Evolutionary conservation across 2,329 filamentous ascomycete genomes (phyloP), one percentile per base, ranked within the genome.

Genomic region (Scedosporium minutisporum): DNA sequence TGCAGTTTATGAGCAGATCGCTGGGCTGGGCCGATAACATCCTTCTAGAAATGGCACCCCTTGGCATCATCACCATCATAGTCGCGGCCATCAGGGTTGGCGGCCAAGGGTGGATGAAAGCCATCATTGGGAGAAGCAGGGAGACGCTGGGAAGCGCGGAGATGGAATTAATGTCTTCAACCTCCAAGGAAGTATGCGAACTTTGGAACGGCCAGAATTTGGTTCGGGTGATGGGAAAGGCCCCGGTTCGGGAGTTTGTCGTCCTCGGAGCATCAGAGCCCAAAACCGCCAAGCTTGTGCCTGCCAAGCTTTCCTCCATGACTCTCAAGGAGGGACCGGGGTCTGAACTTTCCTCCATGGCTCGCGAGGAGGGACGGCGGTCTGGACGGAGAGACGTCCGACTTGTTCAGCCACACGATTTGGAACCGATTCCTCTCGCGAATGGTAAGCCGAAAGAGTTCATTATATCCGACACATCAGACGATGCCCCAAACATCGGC

Each of bases 1-100:
- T 76, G 67, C 78, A 81, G 66, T 81, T 78, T 61, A 71, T 81
- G 25, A 79, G 76, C 57, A 73, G 79, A 41, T 61, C 59, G 66
- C 70, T 53, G 6, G 44, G 46, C 14, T 61, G 59, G 59, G 59
- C 59, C 12, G 59, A 61, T 25, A 53, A 61, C 38, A 65, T 75
- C 27, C 70, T 75, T 3, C 69, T 75, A 6, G 72, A 73, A 1
- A 69, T 74, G 65, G 72, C 67, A 0, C n/a, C 74, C 74, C 38
- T 77, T 0, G 77, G 77, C 0, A 74, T 79, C 27, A 64, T 79
- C 12, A 79, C 77, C 0, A 69, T 70, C 0, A 64, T 79, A 1
- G 60, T 73, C 0, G 69, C 70, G 0, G 69, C 66, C 0, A 73
- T 75, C 48, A 68, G 73, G 0, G 66, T 73, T 44, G 76, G 67